Evolutionary conservation across 257 asterid genomes (phyloP).

Genomic region (Rubia yunnanensis): DNA sequence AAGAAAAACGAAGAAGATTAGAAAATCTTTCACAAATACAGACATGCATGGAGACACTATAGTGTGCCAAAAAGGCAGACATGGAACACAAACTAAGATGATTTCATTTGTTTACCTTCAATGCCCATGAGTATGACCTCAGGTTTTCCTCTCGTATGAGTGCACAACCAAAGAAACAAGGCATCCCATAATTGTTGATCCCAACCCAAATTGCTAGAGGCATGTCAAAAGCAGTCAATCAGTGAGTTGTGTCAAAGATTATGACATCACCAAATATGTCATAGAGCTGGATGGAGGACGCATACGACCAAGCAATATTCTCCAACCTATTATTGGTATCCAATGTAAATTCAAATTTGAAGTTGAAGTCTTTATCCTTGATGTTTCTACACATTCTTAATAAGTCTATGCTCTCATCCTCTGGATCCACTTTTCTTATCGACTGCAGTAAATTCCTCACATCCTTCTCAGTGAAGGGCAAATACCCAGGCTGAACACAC

Average conservation of each 20-base stretch:
- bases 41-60: background rate
- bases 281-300: conserved; percentile 78
- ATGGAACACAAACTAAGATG: background rate
- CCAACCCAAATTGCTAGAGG: conserved; percentile 99
- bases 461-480: conserved; percentile 97
- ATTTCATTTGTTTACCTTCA: conserved; percentile 54
- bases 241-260: conserved; percentile 92
- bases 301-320: conserved; percentile 96
- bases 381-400: conserved; percentile 87
- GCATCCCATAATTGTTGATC: conserved; percentile 96
- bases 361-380: conserved; percentile 83
- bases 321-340: conserved; percentile 74
- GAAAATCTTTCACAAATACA: background rate
- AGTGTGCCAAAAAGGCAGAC: background rate
- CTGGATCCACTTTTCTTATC: conserved; percentile 72
- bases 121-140: conserved; percentile 93
- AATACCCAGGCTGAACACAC: conserved; percentile 79
- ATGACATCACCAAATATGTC: conserved; percentile 92
- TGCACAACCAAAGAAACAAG: conserved; percentile 95
- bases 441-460: conserved; percentile 92
- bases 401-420: conserved; percentile 81
- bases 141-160: conserved; percentile 84
- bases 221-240: conserved; percentile 88
- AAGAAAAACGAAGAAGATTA: background rate
- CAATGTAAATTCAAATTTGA: conserved; percentile 72